Evolutionary conservation across 2,329 filamentous ascomycete species (phyloP).

Genomic region (Ampelomyces quisqualis): DNA sequence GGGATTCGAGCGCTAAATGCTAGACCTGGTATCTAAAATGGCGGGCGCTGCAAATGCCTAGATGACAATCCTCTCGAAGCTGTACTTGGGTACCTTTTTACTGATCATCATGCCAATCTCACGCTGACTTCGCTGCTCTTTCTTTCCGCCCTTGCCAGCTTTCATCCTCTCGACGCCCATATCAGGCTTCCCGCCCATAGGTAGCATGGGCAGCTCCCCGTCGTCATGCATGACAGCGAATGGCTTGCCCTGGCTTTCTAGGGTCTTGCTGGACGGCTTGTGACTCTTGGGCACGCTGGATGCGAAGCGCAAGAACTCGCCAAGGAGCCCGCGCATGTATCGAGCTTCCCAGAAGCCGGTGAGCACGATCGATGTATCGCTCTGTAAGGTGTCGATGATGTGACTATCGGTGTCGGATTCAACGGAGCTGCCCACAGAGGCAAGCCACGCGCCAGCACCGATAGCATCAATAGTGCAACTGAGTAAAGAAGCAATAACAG

Average conservation of each 20-base stretch:
- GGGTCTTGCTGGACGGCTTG: slow-evolving; percentile 33
- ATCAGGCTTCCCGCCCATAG: slow-evolving; percentile 68
- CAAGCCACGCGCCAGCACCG: slow-evolving; percentile 71
- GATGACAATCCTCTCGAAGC: slow-evolving; percentile 67
- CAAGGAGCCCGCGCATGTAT: slow-evolving; percentile 63
- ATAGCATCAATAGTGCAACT: slow-evolving; percentile 74
- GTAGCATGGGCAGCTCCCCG: slow-evolving; percentile 57
- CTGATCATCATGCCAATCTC: slow-evolving; percentile 77
- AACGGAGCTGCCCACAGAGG: slow-evolving; percentile 51
- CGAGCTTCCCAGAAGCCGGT: slow-evolving; percentile 71
- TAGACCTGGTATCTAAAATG: slow-evolving; percentile 1
- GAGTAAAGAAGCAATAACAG: slow-evolving; percentile 69
- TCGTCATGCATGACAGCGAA: slow-evolving; percentile 47
- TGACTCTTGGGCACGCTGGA: slow-evolving; percentile 31
- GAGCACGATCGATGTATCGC: slow-evolving; percentile 69
- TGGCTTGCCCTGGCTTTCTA: slow-evolving; percentile 50
- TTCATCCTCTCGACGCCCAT: slow-evolving; percentile 52
- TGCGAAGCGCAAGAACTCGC: slow-evolving; percentile 64
- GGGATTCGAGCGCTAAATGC: slow-evolving; percentile 5
- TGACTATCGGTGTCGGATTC: slow-evolving; percentile 59
- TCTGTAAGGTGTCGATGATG: slow-evolving; percentile 64
- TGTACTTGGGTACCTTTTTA: slow-evolving; percentile 79
- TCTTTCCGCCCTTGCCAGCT: slow-evolving; percentile 68
- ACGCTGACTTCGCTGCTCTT: slow-evolving; percentile 66
- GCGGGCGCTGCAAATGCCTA: slow-evolving; percentile 1